These are phyloP conservation scores for Diplodia sapinea DNA, from an alignment of 2,329 filamentous ascomycete species.

Conservation along the genomic window DNA sequence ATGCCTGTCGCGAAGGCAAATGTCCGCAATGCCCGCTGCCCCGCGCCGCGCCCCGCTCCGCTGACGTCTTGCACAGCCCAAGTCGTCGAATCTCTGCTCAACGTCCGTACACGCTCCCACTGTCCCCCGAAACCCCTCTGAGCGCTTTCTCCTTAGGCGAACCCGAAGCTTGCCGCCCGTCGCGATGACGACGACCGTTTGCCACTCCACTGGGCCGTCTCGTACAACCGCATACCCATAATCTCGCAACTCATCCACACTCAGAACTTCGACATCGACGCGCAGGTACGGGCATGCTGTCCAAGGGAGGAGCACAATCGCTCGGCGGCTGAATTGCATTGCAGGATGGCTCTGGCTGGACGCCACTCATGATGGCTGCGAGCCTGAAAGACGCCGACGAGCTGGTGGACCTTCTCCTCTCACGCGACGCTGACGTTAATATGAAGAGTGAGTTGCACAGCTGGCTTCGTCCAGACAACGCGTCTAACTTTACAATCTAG, in stretches of 20 bases:
- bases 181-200: conserved; percentile 86
- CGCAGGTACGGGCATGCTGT: conserved; percentile 61
- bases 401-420: conserved; percentile 70
- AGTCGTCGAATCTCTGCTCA: conserved; percentile 75
- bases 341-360: conserved; percentile 80
- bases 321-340: conserved; percentile 8
- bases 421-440: conserved; percentile 73
- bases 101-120: conserved; percentile 57
- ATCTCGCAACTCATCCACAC: conserved; percentile 72
- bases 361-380: conserved; percentile 80
- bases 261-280: conserved; percentile 82
- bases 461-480: background rate
- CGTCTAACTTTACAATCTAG: conserved; percentile 47
- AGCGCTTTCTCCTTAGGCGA: conserved; percentile 61
- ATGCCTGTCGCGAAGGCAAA: conserved; percentile 82
- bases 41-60: conserved; percentile 30
- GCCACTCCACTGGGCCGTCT: conserved; percentile 92
- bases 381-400: conserved; percentile 74
- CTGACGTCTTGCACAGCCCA: conserved; percentile 57
- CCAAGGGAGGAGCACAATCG: background rate
- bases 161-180: conserved; percentile 76
- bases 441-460: conserved; percentile 64
- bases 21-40: conserved; percentile 58
- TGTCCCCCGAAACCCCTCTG: background rate
- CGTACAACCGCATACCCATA: conserved; percentile 79